phyloP scores from a whole-genome alignment of 257 asterid species.

The Gentiana macrophylla region DNA sequence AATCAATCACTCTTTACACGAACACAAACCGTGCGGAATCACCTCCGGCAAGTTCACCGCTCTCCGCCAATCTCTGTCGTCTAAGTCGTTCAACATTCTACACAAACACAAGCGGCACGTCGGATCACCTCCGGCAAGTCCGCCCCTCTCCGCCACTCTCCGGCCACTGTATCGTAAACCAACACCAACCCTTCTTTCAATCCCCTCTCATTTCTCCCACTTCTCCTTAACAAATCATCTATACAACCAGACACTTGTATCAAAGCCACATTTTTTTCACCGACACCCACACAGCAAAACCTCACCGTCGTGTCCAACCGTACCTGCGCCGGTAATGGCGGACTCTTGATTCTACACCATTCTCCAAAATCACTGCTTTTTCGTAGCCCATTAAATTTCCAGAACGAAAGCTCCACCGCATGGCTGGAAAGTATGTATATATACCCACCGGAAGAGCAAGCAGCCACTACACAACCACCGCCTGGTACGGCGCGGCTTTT shows the following conservation, averaged over 20 bases:
- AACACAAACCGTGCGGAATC: background rate
- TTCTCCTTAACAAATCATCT: constrained; percentile 58
- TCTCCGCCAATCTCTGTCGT: no score
- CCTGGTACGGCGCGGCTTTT: constrained; percentile 60
- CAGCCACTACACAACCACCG: constrained; percentile 91
- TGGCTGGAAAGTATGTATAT: constrained; percentile 66
- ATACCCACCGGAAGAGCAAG: constrained; percentile 42
- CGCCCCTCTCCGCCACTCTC: constrained; percentile 64
- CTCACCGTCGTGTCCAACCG: constrained; percentile 74
- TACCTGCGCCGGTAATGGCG: constrained; percentile 83
- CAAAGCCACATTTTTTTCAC: constrained; percentile 45
- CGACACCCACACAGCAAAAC: constrained; percentile 66
- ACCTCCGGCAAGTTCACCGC: no score
- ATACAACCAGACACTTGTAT: constrained; percentile 76
- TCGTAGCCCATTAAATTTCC: constrained; percentile 52
- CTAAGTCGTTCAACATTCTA: constrained; percentile 33
- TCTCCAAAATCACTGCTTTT: constrained; percentile 41
- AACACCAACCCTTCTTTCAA: constrained; percentile 59
- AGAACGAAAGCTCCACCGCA: constrained; percentile 82
- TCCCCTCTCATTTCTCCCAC: constrained; percentile 64
- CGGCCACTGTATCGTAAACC: constrained; percentile 45
- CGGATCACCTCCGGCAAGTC: constrained; percentile 68
- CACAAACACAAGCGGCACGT: constrained; percentile 93
- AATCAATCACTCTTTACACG: background rate
- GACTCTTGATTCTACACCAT: constrained; percentile 62